Base-by-base conservation (phyloP, 2,329 filamentous ascomycete genomes). In the Leptosphaerulina australis region DNA sequence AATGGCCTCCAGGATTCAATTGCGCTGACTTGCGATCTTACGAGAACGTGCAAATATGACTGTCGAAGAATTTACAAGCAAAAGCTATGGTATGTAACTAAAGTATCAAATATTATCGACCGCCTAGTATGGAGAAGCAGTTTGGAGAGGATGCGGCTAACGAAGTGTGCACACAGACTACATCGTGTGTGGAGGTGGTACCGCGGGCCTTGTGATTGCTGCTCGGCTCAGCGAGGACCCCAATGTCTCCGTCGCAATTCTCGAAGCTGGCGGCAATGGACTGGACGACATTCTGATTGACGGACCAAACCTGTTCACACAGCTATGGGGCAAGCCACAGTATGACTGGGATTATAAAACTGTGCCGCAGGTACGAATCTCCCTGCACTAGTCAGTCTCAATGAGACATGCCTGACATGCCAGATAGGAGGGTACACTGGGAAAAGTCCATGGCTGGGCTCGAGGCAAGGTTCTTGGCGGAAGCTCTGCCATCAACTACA, bases 401-500 rank as follows among this genome's bases (percentile, higher is more conserved):
- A 14, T 17, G 33, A 1, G 5, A 9, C 5, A 24, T 8, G 3
- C 4, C 55, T 61, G n/a, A 64, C 28, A 31, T 7, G 5, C 1
- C 24, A n/a, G 21, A n/a, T 31, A 67, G 62, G 54, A 60, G 50
- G 64, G 62, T 4, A 69, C 63, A 3, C 21, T 43, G 10, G 58
- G 53, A 2, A 49, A 50, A 33, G 40, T 55, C 6, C 63, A 69
- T 31, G 59, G 60, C 22, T 68, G 63, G 64, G 55, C 53, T n/a
- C 58, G 64, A 21, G 68, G 67, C 8, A 66, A 66, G 21, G 58
- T 66, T 5, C 60, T 71, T 3, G 68, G 69, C 30, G 85, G 71
- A 21, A 69, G 56, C 5, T 68, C 59, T 18, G 73, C 70, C 28
- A 58, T 76, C 48, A 76, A 74, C 41, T 64, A 58, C 53, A 62